A percentile compares a stretch with the other conserved stretches of the same genome.
phyloP scores from a whole-genome alignment of 345 rosid species.

The Stellera chamaejasme region DNA sequence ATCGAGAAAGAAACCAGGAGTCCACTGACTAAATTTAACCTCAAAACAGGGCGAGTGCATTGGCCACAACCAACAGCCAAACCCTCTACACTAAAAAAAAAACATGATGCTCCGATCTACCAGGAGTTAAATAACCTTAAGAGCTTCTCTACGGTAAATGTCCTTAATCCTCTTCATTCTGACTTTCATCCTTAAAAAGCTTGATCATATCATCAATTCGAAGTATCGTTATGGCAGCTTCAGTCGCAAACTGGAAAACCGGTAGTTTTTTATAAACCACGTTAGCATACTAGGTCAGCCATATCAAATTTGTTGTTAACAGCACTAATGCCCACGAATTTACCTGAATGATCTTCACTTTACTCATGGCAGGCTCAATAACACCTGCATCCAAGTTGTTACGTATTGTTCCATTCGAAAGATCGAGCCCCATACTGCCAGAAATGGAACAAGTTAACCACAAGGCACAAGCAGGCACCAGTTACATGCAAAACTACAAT shows the following conservation, averaged over 20 bases:
- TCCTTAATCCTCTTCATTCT: conserved; percentile 33
- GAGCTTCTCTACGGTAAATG: not conserved
- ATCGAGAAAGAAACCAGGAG: no score
- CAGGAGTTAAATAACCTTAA: not conserved
- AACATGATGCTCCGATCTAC: not conserved
- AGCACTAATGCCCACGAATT: not conserved
- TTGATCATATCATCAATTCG: conserved; percentile 98
- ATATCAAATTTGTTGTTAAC: not conserved
- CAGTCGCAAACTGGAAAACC: conserved; percentile 68
- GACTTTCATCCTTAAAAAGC: conserved; percentile 87
- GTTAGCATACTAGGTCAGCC: not conserved
- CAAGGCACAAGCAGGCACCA: not conserved
- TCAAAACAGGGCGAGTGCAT: not conserved
- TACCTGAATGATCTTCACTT: conserved; percentile 99
- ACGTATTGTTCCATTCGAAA: conserved; percentile 64
- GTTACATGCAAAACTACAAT: no score
- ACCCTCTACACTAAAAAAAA: not conserved
- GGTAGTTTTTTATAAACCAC: not conserved
- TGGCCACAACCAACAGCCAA: not conserved
- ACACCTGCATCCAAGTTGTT: conserved; percentile 98
- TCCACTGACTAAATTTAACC: not conserved
- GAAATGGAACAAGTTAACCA: not conserved
- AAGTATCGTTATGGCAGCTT: conserved; percentile 95
- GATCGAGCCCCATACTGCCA: conserved; percentile 95
- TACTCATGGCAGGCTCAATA: conserved; percentile 99